Conservation (phyloP, 305 asterid genomes). For the Coffea humblotiana region DNA sequence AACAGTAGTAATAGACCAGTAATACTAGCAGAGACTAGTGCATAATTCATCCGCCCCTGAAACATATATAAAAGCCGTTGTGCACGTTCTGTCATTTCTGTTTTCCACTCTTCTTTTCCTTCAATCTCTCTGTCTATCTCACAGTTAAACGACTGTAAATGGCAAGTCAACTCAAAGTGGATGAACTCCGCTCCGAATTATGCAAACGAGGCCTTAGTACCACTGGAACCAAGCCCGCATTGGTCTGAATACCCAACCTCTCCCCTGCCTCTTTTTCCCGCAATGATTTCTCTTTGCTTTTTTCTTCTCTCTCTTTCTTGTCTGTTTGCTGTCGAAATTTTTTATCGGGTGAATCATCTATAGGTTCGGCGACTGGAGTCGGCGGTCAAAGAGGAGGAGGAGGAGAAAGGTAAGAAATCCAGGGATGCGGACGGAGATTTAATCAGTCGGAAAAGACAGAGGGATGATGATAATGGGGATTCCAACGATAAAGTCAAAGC, state of each 20-base stretch:
- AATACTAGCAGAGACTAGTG: no score
- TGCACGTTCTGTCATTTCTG: background rate
- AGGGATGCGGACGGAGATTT: slow-evolving; percentile 21
- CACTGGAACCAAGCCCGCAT: slow-evolving; percentile 61
- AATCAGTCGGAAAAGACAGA: slow-evolving; percentile 44
- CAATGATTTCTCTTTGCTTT: background rate
- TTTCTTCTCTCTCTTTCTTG: background rate
- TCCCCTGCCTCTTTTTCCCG: background rate
- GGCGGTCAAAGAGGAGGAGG: slow-evolving; percentile 43
- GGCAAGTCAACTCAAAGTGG: slow-evolving; percentile 56
- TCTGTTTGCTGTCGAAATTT: background rate
- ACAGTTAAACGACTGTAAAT: slow-evolving; percentile 23
- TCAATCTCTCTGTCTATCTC: background rate
- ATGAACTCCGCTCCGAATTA: slow-evolving; percentile 62
- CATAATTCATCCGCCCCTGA: background rate
- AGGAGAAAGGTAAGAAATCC: slow-evolving; percentile 26
- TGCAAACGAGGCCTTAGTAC: slow-evolving; percentile 72
- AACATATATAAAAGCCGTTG: background rate
- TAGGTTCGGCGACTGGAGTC: slow-evolving; percentile 71
- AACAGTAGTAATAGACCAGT: no score
- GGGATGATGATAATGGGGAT: slow-evolving; percentile 38
- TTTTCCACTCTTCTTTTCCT: background rate
- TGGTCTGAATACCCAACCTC: slow-evolving; percentile 32
- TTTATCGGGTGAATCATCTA: slow-evolving; percentile 12
- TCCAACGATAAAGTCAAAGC: slow-evolving; percentile 36